Conservation (phyloP, 441 rosid species). For the Erodium trifolium region DNA sequence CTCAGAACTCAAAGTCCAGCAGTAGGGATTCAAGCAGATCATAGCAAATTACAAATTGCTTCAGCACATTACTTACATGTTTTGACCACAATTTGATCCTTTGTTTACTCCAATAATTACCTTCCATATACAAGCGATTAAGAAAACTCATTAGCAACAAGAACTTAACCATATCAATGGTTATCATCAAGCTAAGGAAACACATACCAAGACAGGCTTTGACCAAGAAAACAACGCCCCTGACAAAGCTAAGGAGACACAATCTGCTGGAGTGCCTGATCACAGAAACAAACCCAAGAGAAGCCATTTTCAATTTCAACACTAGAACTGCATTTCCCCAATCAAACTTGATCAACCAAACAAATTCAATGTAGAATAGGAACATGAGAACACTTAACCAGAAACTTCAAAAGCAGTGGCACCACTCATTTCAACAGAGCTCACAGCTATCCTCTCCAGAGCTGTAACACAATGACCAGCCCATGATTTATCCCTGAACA, state of each 20-base stretch:
- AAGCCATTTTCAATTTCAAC: not conserved
- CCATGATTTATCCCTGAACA: conserved; percentile 29
- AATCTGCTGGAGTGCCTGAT: conserved; percentile 38
- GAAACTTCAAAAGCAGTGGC: conserved; percentile 32
- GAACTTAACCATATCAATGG: not conserved
- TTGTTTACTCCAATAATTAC: conserved; percentile 34
- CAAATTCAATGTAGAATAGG: not conserved
- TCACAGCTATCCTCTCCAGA: conserved; percentile 27
- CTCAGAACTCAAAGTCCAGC: not conserved
- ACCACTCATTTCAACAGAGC: conserved; percentile 26
- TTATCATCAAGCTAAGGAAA: not conserved
- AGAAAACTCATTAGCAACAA: not conserved
- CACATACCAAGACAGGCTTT: conserved; percentile 29
- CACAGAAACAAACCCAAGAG: conserved; percentile 7
- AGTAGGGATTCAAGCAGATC: not conserved
- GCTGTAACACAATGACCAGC: conserved; percentile 31
- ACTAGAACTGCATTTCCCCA: not conserved
- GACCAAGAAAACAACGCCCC: conserved; percentile 35
- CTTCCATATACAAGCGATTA: conserved; percentile 9
- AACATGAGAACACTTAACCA: conserved; percentile 17
- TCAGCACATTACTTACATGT: conserved; percentile 22
- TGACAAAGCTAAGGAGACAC: conserved; percentile 36
- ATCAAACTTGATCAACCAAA: not conserved
- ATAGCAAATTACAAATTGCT: not conserved
- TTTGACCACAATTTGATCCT: conserved; percentile 30